Conservation (phyloP, 1,284 basidiomycete genomes). For the Neolentinus lepideus region DNA sequence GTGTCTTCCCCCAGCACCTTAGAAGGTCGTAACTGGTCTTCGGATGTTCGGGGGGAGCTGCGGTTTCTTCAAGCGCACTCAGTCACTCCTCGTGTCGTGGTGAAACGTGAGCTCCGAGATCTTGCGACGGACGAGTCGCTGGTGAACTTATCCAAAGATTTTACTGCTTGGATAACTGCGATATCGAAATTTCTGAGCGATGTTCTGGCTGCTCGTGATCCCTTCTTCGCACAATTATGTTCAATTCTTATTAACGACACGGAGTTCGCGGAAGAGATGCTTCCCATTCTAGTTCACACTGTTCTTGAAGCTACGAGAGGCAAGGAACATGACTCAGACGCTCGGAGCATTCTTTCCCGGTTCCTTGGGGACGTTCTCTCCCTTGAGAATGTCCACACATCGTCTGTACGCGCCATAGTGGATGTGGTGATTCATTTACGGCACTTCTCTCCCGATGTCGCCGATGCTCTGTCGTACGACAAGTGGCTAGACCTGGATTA, state of each 20-base stretch:
- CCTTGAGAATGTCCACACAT: constrained; percentile 5
- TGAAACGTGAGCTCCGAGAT: constrained; percentile 28
- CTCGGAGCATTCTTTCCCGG: constrained; percentile 38
- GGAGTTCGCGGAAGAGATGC: constrained; percentile 55
- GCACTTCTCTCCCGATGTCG: constrained; percentile 41
- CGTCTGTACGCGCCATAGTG: constrained; percentile 57
- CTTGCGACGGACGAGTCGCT: constrained; percentile 29
- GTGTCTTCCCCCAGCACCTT: constrained; percentile 29
- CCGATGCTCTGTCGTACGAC: constrained; percentile 62
- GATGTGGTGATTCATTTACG: constrained; percentile 81
- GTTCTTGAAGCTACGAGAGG: constrained; percentile 30
- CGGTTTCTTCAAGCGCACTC: constrained; percentile 43
- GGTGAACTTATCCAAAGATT: constrained; percentile 36
- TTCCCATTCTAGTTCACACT: constrained; percentile 74
- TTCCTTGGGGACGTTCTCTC: constrained; percentile 61
- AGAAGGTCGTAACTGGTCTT: constrained; percentile 26
- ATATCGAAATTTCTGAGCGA: constrained; percentile 59
- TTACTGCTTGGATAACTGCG: constrained; percentile 58
- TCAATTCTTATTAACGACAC: constrained; percentile 49
- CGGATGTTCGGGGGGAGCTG: constrained; percentile 43
- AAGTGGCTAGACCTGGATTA: constrained; percentile 83
- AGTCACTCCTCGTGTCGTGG: constrained; percentile 20
- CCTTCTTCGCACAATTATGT: constrained; percentile 65
- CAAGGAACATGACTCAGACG: constrained; percentile 9
- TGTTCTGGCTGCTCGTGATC: constrained; percentile 42